Conservation (phyloP, 345 rosid genomes). For the Arabis hirsuta region DNA sequence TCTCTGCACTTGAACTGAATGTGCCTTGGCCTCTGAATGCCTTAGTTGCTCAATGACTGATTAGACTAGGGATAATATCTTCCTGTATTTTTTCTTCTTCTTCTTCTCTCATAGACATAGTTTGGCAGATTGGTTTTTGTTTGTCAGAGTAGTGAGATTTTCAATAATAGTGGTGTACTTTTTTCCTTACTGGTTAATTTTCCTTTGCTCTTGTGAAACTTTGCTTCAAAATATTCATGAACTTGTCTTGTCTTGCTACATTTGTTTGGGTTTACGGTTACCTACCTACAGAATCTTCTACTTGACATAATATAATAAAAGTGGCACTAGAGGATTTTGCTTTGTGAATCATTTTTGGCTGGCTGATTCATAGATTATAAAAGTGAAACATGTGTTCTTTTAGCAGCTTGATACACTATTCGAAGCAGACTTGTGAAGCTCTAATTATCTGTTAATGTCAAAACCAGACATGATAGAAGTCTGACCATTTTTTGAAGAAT, state of each 20-base stretch:
- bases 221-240: neutral
- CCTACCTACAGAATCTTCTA: constrained; percentile 9
- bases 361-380: constrained; percentile 27
- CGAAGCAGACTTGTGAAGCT: neutral
- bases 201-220: neutral
- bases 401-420: constrained; percentile 19
- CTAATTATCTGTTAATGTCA: neutral
- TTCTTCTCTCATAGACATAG: constrained; percentile 35
- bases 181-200: constrained; percentile 7
- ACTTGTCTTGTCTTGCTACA: constrained; percentile 19
- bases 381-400: constrained; percentile 1
- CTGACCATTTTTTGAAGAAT: neutral
- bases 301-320: constrained; percentile 16
- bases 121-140: constrained; percentile 42
- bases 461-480: constrained; percentile 24
- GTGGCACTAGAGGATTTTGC: constrained; percentile 25
- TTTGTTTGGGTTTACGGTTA: neutral
- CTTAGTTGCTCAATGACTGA: constrained; percentile 53
- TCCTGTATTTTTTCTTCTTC: constrained; percentile 38
- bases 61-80: constrained; percentile 48
- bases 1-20: constrained; percentile 62
- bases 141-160: constrained; percentile 42
- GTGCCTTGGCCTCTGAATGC: constrained; percentile 62
- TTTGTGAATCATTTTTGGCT: constrained; percentile 8
- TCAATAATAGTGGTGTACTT: constrained; percentile 36